These are phyloP conservation scores for Scedosporium apiospermum DNA, from an alignment of 2,329 filamentous ascomycete species.

Conservation along the genomic window DNA sequence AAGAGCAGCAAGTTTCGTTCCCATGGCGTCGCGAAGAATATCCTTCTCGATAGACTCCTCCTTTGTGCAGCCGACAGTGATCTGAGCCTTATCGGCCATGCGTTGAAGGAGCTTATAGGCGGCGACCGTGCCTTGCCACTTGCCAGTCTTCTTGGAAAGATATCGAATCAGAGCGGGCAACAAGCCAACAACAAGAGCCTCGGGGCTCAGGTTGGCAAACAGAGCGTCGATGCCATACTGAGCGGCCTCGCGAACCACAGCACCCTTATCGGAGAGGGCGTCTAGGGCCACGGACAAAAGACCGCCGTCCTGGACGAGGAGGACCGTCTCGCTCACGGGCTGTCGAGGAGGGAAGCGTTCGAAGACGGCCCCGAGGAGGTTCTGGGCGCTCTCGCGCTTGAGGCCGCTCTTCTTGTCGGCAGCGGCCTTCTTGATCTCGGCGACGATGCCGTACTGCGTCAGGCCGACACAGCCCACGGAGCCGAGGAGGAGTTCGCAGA, in stretches of 20 bases:
- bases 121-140: constrained; percentile 94
- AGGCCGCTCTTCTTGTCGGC: constrained; percentile 87
- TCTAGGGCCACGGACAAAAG: constrained; percentile 69
- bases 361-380: constrained; percentile 85
- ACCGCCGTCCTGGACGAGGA: constrained; percentile 72
- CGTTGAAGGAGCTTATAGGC: constrained; percentile 77
- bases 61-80: constrained; percentile 65
- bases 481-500: constrained; percentile 50
- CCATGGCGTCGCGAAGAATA: constrained; percentile 81
- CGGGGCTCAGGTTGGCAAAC: constrained; percentile 68
- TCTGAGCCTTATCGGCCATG: constrained; percentile 92
- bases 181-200: constrained; percentile 74
- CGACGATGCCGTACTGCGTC: constrained; percentile 41
- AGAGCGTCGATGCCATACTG: constrained; percentile 90
- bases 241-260: constrained; percentile 80
- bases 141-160: constrained; percentile 73
- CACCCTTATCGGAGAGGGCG: constrained; percentile 78
- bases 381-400: constrained; percentile 84
- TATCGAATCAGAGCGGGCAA: constrained; percentile 69
- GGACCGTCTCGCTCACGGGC: constrained; percentile 67
- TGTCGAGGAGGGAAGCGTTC: constrained; percentile 77
- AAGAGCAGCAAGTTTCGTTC: constrained; percentile 71
- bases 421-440: constrained; percentile 62
- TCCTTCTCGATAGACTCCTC: constrained; percentile 86
- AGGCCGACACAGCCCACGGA: constrained; percentile 45